Evolutionary conservation across 495 filamentous ascomycete genomes (phyloP).

Genomic region (Xylaria palmicola): DNA sequence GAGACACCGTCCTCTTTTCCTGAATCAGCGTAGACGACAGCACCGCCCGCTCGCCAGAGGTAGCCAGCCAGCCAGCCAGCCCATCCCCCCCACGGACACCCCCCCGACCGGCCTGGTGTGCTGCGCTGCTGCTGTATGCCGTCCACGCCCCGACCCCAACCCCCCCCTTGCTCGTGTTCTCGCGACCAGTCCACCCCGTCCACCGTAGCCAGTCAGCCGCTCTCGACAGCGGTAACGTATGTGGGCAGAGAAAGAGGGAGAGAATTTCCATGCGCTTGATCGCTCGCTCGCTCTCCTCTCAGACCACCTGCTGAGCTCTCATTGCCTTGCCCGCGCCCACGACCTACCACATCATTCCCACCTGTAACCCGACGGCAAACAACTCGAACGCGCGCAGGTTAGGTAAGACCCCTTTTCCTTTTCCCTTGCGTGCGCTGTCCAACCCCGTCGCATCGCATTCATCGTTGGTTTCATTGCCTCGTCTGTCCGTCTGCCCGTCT

Average conservation of each 20-base stretch:
- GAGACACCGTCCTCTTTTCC: conserved; percentile 1
- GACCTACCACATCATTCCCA: conserved; percentile 21
- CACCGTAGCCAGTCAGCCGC: conserved; percentile 16
- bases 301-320: conserved; percentile 21
- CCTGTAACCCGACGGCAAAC: conserved; percentile 21
- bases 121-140: neutral
- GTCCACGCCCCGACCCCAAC: neutral
- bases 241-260: conserved; percentile 13
- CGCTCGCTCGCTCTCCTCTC: conserved; percentile 20
- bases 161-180: conserved; percentile 10
- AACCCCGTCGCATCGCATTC: conserved; percentile 3
- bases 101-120: neutral
- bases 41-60: neutral
- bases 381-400: conserved; percentile 18
- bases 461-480: neutral
- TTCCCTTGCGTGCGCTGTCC: conserved; percentile 4
- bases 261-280: conserved; percentile 17
- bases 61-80: neutral
- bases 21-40: conserved; percentile 3
- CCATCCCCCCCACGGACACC: neutral
- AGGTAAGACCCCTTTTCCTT: conserved; percentile 15
- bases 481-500: too few species aligned
- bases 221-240: conserved; percentile 5
- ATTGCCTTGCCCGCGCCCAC: conserved; percentile 20
- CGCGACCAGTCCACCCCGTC: conserved; percentile 10